Evolutionary conservation across 2,329 filamentous ascomycete genomes (phyloP).

Genomic region (Neonectria hederae): DNA sequence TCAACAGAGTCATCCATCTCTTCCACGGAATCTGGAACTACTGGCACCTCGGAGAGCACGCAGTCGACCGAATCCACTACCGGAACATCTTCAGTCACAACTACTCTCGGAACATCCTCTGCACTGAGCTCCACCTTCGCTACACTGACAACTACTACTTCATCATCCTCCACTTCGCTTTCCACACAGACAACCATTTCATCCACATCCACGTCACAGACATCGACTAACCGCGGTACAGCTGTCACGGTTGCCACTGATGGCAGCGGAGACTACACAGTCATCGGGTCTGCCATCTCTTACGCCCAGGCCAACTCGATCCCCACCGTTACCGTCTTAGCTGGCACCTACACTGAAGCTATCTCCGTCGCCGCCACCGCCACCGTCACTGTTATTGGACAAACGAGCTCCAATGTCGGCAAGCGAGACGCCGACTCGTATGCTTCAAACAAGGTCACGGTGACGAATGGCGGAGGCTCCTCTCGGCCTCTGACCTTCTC

Average conservation of each 20-base stretch:
- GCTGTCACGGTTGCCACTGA: slow-evolving; percentile 56
- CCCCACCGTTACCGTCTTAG: slow-evolving; percentile 54
- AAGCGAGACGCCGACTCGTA: slow-evolving; percentile 35
- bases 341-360: slow-evolving; percentile 56
- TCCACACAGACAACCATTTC: not conserved
- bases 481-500: slow-evolving; percentile 20
- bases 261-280: slow-evolving; percentile 55
- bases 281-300: slow-evolving; percentile 54
- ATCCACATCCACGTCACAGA: not conserved
- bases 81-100: not conserved
- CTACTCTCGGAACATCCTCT: not conserved
- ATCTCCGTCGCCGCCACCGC: slow-evolving; percentile 52
- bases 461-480: slow-evolving; percentile 25
- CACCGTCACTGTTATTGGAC: slow-evolving; percentile 53
- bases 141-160: not conserved
- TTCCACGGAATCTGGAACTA: not conserved
- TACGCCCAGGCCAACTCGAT: slow-evolving; percentile 51
- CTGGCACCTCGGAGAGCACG: not conserved
- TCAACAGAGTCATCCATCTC: not conserved
- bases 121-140: not conserved
- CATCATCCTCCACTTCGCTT: not conserved
- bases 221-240: slow-evolving; percentile 32
- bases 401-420: slow-evolving; percentile 45
- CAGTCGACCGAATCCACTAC: not conserved
- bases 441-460: slow-evolving; percentile 20